Percentiles rank a stretch among this genome's conserved stretches.
Evolutionary conservation across 768 basidiomycete genomes (phyloP).

Genomic region (Boletus sp.): DNA sequence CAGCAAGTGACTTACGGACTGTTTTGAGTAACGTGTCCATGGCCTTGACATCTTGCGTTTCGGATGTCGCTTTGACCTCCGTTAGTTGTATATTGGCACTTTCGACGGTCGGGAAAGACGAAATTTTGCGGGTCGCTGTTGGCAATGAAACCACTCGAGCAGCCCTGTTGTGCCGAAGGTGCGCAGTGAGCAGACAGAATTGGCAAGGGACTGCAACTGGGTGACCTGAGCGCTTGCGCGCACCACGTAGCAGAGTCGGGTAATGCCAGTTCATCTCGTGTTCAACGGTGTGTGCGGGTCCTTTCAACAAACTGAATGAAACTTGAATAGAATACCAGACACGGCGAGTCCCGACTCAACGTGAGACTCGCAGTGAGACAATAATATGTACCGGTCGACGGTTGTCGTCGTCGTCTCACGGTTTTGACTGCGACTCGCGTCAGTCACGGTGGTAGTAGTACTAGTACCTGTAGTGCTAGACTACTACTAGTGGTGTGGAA

Average conservation of each 20-base stretch:
- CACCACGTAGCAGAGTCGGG: conserved; percentile 31
- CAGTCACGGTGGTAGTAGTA: too few species aligned
- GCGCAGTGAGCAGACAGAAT: background rate
- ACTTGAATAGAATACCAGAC: too few species aligned
- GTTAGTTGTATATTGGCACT: conserved; percentile 4
- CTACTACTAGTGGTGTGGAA: too few species aligned
- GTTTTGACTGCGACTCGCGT: too few species aligned
- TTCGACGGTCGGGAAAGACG: background rate
- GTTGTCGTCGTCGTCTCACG: too few species aligned
- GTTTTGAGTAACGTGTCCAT: conserved; percentile 56
- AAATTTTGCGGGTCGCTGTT: background rate
- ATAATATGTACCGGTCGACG: too few species aligned
- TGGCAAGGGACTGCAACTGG: background rate
- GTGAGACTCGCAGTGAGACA: too few species aligned
- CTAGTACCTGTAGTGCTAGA: too few species aligned
- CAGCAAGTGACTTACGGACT: conserved; percentile 48
- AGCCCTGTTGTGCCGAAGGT: background rate
- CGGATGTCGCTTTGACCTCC: conserved; percentile 35
- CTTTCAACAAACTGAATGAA: background rate
- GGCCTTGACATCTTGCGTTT: conserved; percentile 55
- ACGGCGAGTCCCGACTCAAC: too few species aligned
- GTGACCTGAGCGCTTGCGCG: background rate
- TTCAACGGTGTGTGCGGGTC: background rate
- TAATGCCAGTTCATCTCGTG: background rate
- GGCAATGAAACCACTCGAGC: background rate